phyloP scores from a whole-genome alignment of 2,329 filamentous ascomycete genomes.

The Lasiodiplodia citricola region DNA sequence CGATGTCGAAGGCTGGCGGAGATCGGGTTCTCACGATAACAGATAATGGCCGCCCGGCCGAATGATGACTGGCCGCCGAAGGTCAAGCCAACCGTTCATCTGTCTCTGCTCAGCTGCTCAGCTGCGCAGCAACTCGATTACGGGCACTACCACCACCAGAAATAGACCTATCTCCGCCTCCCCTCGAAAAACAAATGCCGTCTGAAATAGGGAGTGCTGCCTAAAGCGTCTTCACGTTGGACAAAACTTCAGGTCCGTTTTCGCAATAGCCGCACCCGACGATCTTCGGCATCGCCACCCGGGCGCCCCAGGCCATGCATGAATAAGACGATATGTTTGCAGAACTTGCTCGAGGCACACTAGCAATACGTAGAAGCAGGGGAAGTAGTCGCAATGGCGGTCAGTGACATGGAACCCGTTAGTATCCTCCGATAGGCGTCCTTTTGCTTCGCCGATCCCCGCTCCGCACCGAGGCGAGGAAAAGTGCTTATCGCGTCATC shows the following conservation, averaged over 20 bases:
- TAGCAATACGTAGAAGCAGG: neutral
- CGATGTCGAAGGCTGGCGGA: neutral
- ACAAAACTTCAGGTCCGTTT: neutral
- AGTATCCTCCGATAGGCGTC: neutral
- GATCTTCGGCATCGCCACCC: neutral
- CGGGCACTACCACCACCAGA: neutral
- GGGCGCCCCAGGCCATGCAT: neutral
- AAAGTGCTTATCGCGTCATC: constrained; percentile 2
- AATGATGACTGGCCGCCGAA: neutral
- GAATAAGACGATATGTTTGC: neutral
- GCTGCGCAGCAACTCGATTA: neutral
- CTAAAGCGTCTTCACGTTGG: neutral
- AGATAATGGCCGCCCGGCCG: neutral
- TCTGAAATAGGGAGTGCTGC: neutral
- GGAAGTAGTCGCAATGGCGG: neutral
- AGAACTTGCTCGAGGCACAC: neutral
- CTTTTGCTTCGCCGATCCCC: neutral
- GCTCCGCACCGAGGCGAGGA: neutral
- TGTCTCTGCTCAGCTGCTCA: neutral
- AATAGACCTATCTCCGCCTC: neutral
- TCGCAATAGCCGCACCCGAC: neutral
- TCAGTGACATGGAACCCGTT: constrained; percentile 4
- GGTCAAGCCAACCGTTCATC: neutral
- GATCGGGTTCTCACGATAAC: constrained; percentile 2
- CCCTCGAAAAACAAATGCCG: neutral